Evolutionary conservation across 108 stramenopile genomes (phyloP).

Genomic region (Conticribra weissflogii): DNA sequence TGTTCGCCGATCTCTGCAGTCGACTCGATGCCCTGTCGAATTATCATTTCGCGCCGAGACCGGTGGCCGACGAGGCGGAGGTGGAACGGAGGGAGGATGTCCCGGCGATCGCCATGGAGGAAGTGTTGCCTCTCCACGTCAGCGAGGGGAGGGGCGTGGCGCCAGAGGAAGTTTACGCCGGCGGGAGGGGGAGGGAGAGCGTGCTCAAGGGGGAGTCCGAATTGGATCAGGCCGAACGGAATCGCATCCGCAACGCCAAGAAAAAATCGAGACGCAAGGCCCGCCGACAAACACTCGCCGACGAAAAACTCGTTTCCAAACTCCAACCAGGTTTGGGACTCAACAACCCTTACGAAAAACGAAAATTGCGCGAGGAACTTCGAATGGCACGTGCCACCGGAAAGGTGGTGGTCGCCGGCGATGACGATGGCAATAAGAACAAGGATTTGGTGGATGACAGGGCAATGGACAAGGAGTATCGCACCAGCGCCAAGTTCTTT

Average conservation of each 20-base stretch:
- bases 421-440: no score
- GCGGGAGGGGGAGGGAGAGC: conserved; percentile 87
- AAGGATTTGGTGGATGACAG: conserved; percentile 71
- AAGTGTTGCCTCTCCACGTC: conserved; percentile 93
- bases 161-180: conserved; percentile 93
- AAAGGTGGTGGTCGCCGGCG: conserved; percentile 63
- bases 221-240: conserved; percentile 88
- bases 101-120: conserved; percentile 98
- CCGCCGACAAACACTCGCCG: conserved; percentile 83
- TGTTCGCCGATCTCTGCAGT: conserved; percentile 54
- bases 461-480: conserved; percentile 62
- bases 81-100: conserved; percentile 67
- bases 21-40: conserved; percentile 97
- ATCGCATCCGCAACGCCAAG: conserved; percentile 85
- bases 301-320: conserved; percentile 88
- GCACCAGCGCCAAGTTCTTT: conserved; percentile 92
- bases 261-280: conserved; percentile 92
- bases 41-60: conserved; percentile 97
- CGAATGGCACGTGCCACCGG: conserved; percentile 83
- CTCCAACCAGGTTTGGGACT: conserved; percentile 92
- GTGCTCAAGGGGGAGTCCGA: conserved; percentile 89
- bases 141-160: conserved; percentile 89
- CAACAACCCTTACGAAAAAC: conserved; percentile 94
- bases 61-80: conserved; percentile 90
- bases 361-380: conserved; percentile 86